A percentile compares a stretch with the other conserved stretches of the same genome.
Evolutionary conservation across 768 basidiomycete species (phyloP).

Genomic region (Pisolithus microcarpus): DNA sequence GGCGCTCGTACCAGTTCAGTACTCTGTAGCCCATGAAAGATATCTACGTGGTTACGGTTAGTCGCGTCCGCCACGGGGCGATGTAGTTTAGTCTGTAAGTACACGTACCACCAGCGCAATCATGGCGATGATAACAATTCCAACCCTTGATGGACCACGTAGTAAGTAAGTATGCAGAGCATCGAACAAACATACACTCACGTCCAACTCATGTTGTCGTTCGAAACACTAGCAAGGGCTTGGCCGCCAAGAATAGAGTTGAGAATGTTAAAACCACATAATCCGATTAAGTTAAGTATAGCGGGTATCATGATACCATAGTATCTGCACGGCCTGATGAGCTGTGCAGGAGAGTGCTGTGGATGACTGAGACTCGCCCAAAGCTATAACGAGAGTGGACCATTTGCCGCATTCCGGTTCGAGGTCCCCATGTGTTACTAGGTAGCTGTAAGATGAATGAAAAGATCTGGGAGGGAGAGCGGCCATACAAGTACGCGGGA

Average conservation of each 20-base stretch:
- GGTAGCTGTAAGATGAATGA: not conserved
- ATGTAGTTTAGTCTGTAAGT: not conserved
- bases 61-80: not conserved
- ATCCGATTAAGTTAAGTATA: constrained; percentile 50
- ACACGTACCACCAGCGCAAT: constrained; percentile 53
- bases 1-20: constrained; percentile 64
- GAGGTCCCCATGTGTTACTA: constrained; percentile 69
- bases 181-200: constrained; percentile 19
- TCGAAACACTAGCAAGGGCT: constrained; percentile 50
- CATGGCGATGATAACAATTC: constrained; percentile 71
- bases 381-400: constrained; percentile 59
- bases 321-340: constrained; percentile 28
- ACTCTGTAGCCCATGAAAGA: constrained; percentile 63
- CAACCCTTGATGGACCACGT: constrained; percentile 42
- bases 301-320: constrained; percentile 49
- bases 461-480: not conserved
- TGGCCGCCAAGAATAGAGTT: constrained; percentile 68
- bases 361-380: constrained; percentile 38
- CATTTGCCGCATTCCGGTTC: constrained; percentile 78
- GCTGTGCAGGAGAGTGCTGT: constrained; percentile 17
- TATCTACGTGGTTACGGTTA: constrained; percentile 29
- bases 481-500: constrained; percentile 53
- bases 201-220: constrained; percentile 45
- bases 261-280: constrained; percentile 59
- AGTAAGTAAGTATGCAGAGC: constrained; percentile 4